phyloP scores from a whole-genome alignment of 2,329 filamentous ascomycete species.

The Aspergillus ibericus region DNA sequence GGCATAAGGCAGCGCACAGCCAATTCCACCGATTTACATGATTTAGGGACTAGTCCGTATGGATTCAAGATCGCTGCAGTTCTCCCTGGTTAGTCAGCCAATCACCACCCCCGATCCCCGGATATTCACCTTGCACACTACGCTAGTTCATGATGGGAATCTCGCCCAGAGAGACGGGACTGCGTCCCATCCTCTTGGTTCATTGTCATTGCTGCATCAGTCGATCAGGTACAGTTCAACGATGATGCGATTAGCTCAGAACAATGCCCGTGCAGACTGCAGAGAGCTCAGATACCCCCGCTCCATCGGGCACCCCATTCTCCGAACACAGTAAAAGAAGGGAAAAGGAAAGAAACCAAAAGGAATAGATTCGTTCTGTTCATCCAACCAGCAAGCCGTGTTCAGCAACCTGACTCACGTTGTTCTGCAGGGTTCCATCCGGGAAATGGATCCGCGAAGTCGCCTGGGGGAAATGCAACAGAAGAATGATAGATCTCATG shows the following conservation, averaged over 20 bases:
- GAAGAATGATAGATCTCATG: slow-evolving; percentile 19
- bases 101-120: neutral
- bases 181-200: neutral
- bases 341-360: neutral
- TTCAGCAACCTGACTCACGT: slow-evolving; percentile 17
- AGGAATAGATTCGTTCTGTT: neutral
- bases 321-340: neutral
- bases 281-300: neutral
- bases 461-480: slow-evolving; percentile 3
- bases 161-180: slow-evolving; percentile 7
- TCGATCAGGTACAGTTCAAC: neutral
- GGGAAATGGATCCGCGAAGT: slow-evolving; percentile 4
- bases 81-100: neutral
- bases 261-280: neutral
- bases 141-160: neutral
- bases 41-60: too few relatives aligned
- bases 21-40: neutral
- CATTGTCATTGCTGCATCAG: neutral
- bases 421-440: slow-evolving; percentile 15
- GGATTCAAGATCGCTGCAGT: neutral
- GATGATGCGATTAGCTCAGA: neutral
- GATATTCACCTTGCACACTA: slow-evolving; percentile 2
- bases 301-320: neutral
- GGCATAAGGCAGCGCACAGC: neutral
- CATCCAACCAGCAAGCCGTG: slow-evolving; percentile 8